phyloP scores from a whole-genome alignment of 73 alveolate species.

The Uronychia setigera region DNA sequence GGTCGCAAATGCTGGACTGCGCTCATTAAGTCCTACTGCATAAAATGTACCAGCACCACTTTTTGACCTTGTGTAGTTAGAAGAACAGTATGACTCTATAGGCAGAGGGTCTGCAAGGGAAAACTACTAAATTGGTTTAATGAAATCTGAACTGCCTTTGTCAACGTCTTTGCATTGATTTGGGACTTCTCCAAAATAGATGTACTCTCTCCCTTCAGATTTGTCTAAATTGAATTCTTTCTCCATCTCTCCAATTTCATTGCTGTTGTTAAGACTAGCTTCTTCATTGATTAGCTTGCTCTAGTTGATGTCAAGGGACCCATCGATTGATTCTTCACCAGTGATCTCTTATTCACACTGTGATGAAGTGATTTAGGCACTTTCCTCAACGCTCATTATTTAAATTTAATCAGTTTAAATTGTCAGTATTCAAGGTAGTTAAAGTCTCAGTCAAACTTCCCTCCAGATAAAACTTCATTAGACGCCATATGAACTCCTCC shows the following conservation, averaged over 20 bases:
- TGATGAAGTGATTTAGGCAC: background rate
- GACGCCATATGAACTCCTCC: background rate
- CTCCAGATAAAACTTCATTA: background rate
- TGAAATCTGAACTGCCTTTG: background rate
- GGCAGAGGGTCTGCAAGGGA: slow-evolving; percentile 1
- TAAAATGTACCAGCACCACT: background rate
- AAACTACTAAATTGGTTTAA: background rate
- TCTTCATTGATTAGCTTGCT: no score
- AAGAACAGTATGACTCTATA: background rate
- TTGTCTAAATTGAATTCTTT: no score
- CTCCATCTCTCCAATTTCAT: no score
- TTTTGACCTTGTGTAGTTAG: background rate
- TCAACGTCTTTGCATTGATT: background rate
- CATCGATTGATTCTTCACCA: no score
- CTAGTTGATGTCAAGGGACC: no score
- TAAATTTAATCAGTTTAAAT: background rate
- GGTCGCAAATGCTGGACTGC: background rate
- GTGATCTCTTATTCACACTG: no score
- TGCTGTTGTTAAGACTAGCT: no score
- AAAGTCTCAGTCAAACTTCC: background rate
- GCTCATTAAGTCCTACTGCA: background rate
- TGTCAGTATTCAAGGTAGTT: no score
- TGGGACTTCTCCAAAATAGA: background rate
- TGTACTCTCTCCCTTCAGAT: background rate
- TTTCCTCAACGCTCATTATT: background rate